Evolutionary conservation across 352 stramenopile species (phyloP).

Genomic region (Globisporangium lucens): DNA sequence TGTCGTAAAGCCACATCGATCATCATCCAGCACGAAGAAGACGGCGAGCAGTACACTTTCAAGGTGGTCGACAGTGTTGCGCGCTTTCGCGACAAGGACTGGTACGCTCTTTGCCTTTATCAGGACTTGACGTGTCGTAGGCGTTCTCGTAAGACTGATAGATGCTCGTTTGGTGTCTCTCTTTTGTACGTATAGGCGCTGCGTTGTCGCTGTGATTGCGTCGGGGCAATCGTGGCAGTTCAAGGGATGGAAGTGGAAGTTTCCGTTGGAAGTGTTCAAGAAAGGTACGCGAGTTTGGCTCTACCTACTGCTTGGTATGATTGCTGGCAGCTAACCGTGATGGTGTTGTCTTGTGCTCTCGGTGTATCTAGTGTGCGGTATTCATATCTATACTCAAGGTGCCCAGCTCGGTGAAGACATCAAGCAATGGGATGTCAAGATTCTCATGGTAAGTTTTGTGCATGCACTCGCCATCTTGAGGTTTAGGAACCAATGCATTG

Average conservation of each 20-base stretch:
- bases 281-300: conserved; percentile 44
- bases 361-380: conserved; percentile 56
- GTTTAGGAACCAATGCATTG: not conserved
- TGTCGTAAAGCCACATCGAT: conserved; percentile 80
- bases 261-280: conserved; percentile 90
- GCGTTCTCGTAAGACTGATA: not conserved
- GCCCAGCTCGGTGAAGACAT: conserved; percentile 77
- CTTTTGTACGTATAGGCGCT: conserved; percentile 45
- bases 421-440: conserved; percentile 89
- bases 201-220: conserved; percentile 87
- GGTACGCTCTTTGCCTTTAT: conserved; percentile 34
- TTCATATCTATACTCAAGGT: conserved; percentile 85
- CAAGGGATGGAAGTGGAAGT: conserved; percentile 92
- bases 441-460: conserved; percentile 65
- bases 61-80: conserved; percentile 87
- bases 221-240: conserved; percentile 91
- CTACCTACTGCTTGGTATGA: no score
- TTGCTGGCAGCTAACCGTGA: not conserved
- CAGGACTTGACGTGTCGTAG: not conserved
- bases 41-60: conserved; percentile 82
- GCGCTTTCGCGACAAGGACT: conserved; percentile 86
- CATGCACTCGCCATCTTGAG: not conserved
- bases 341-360: not conserved
- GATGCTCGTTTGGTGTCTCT: not conserved
- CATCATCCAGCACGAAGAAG: conserved; percentile 78